A percentile compares a stretch with the other conserved stretches of the same genome.
Evolutionary conservation across 2,329 filamentous ascomycete genomes (phyloP).

Genomic region (Metarhizium brunneum): DNA sequence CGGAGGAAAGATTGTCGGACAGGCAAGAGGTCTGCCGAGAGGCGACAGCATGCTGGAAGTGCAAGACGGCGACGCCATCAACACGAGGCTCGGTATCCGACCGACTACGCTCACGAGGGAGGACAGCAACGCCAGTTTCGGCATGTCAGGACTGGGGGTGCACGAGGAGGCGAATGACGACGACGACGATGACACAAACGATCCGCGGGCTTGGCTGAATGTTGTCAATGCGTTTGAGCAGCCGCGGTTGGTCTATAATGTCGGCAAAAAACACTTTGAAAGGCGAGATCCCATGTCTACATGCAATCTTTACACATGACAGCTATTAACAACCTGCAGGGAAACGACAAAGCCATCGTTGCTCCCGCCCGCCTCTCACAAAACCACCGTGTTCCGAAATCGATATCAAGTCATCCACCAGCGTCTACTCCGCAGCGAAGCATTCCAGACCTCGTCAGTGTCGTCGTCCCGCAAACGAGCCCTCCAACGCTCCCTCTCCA

Average conservation of each 20-base stretch:
- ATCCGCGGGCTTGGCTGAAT: conserved; percentile 76
- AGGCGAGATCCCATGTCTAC: conserved; percentile 32
- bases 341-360: conserved; percentile 57
- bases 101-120: conserved; percentile 38
- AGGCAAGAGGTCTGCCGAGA: conserved; percentile 39
- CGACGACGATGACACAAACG: conserved; percentile 45
- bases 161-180: conserved; percentile 43
- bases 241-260: conserved; percentile 68
- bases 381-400: conserved; percentile 79
- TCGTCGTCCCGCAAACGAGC: conserved; percentile 47
- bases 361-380: conserved; percentile 69
- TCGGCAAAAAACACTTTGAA: conserved; percentile 84
- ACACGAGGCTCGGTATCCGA: conserved; percentile 47
- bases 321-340: conserved; percentile 23
- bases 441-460: conserved; percentile 77
- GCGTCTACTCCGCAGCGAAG: conserved; percentile 82
- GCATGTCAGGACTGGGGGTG: conserved; percentile 42
- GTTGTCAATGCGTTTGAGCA: conserved; percentile 79
- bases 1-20: conserved; percentile 60
- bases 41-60: conserved; percentile 55
- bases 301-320: too few relatives aligned
- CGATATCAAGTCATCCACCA: conserved; percentile 90
- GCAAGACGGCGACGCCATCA: conserved; percentile 40
- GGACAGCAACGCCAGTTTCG: conserved; percentile 58
- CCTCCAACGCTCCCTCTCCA: conserved; percentile 50